A percentile compares a stretch with the other conserved stretches of the same genome.
Conservation (phyloP, 805 yeast genomes). For the Candida easanensis region DNA sequence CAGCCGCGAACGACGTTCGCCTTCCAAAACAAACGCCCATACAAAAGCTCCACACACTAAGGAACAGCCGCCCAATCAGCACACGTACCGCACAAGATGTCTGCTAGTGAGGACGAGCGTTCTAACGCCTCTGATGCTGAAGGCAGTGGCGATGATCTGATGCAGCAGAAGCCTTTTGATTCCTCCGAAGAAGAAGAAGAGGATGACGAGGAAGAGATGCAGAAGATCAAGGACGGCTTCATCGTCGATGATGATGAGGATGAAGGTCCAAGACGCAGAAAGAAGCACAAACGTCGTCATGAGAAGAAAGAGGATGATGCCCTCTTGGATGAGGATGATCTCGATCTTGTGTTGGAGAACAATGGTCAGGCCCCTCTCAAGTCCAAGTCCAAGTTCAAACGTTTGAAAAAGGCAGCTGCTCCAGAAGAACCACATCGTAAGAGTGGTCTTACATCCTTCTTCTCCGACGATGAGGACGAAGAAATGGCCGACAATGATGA, state of each 20-base stretch:
- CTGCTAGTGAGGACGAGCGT: slow-evolving; percentile 12
- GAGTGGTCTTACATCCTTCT: slow-evolving; percentile 36
- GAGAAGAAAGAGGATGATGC: slow-evolving; percentile 53
- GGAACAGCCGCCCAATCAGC: neutral
- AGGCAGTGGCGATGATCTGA: slow-evolving; percentile 44
- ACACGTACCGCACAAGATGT: slow-evolving; percentile 10
- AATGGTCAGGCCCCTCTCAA: slow-evolving; percentile 57
- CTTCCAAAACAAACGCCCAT: slow-evolving; percentile 1
- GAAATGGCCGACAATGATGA: slow-evolving; percentile 13
- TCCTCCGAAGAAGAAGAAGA: slow-evolving; percentile 92
- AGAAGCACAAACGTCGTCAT: slow-evolving; percentile 36
- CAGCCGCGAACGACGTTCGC: neutral
- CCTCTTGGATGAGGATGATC: slow-evolving; percentile 89
- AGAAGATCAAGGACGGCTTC: slow-evolving; percentile 83
- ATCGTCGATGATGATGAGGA: slow-evolving; percentile 89
- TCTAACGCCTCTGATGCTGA: slow-evolving; percentile 25
- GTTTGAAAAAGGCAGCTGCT: slow-evolving; percentile 73
- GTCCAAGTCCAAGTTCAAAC: slow-evolving; percentile 57
- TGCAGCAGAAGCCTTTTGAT: slow-evolving; percentile 41
- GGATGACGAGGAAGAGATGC: slow-evolving; percentile 86
- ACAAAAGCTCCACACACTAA: neutral
- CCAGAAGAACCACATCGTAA: slow-evolving; percentile 39
- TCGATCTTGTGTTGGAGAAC: slow-evolving; percentile 87
- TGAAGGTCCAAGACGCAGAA: slow-evolving; percentile 39
- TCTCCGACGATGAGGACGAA: slow-evolving; percentile 40